Evolutionary conservation across 176 grass and related monocot genomes (phyloP).

Genomic region (Metroxylon sagu): DNA sequence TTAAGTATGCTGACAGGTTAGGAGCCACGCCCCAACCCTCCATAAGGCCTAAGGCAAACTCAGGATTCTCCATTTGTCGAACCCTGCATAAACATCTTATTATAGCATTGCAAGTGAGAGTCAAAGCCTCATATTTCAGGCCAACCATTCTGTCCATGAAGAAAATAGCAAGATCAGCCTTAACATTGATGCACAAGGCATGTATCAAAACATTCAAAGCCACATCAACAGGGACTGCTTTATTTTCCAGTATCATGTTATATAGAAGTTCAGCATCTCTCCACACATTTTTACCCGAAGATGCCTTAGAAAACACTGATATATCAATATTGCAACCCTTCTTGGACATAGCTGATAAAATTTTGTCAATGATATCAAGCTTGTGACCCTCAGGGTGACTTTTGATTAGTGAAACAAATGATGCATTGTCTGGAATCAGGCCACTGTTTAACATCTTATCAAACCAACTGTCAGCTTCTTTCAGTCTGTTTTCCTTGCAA

Average conservation of each 20-base stretch:
- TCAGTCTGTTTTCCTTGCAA: conserved; percentile 8
- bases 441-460: conserved; percentile 10
- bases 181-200: conserved; percentile 21
- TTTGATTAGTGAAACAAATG: conserved; percentile 9
- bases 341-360: conserved; percentile 14
- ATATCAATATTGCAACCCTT: background rate
- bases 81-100: conserved; percentile 20
- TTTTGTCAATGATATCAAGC: conserved; percentile 10
- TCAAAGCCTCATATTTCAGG: conserved; percentile 21
- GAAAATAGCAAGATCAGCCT: conserved; percentile 16
- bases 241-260: conserved; percentile 18
- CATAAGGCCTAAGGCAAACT: conserved; percentile 14
- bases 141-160: conserved; percentile 25
- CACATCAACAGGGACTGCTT: conserved; percentile 24
- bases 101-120: conserved; percentile 22
- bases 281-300: conserved; percentile 18
- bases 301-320: background rate
- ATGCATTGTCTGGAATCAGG: conserved; percentile 5
- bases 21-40: conserved; percentile 8
- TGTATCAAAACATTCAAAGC: conserved; percentile 28
- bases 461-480: conserved; percentile 12
- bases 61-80: conserved; percentile 17
- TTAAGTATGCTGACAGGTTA: conserved; percentile 20
- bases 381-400: conserved; percentile 3
- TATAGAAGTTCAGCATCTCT: conserved; percentile 13